These are phyloP conservation scores for Nicotiana obtusifolia DNA, from an alignment of 257 asterid species.

Conservation along the genomic window DNA sequence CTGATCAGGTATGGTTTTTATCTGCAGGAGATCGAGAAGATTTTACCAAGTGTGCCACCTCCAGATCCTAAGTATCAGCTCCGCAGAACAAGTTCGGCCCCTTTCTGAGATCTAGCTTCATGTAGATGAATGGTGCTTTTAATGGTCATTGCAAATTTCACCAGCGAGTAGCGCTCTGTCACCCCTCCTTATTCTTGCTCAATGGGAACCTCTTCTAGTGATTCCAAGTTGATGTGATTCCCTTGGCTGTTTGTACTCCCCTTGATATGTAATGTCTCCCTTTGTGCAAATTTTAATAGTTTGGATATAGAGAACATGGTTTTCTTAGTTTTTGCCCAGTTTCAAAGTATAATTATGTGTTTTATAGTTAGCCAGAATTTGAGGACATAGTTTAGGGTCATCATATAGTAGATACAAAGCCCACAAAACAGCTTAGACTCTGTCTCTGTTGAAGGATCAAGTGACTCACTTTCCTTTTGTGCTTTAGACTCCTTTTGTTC, in stretches of 20 bases:
- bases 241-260: neutral
- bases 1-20: slow-evolving; percentile 2
- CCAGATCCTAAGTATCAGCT: slow-evolving; percentile 46
- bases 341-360: neutral
- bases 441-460: neutral
- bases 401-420: neutral
- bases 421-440: neutral
- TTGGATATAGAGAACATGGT: slow-evolving; percentile 4
- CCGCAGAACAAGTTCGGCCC: slow-evolving; percentile 39
- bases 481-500: neutral
- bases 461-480: neutral
- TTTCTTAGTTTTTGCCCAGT: neutral
- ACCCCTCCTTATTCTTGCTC: neutral
- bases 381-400: neutral
- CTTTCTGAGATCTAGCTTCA: slow-evolving; percentile 21
- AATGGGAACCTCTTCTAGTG: slow-evolving; percentile 1
- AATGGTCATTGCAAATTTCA: slow-evolving; percentile 2
- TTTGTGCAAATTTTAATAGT: slow-evolving; percentile 19
- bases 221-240: neutral
- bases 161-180: neutral
- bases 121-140: slow-evolving; percentile 10
- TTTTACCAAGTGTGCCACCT: slow-evolving; percentile 26
- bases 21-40: slow-evolving; percentile 34
- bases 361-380: neutral
- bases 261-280: neutral